phyloP scores from a whole-genome alignment of 1,284 basidiomycete species.

The Somion occarium region DNA sequence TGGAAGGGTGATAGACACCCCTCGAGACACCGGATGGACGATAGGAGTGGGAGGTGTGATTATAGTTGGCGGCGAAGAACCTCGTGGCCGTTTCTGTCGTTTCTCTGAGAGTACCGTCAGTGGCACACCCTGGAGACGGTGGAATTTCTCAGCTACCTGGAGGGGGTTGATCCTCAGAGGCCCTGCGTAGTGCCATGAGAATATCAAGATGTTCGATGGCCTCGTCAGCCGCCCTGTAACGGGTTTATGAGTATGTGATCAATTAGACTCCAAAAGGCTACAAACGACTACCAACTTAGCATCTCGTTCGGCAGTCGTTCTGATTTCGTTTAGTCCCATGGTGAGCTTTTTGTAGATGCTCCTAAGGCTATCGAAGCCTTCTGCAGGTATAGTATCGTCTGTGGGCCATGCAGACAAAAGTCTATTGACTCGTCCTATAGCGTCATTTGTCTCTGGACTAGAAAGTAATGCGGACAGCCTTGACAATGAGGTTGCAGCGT shows the following conservation, averaged over 20 bases:
- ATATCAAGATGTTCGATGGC: constrained; percentile 65
- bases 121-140: background rate
- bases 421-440: constrained; percentile 66
- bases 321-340: constrained; percentile 58
- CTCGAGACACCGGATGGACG: constrained; percentile 31
- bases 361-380: constrained; percentile 62
- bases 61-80: constrained; percentile 50
- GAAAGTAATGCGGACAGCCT: constrained; percentile 50
- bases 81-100: constrained; percentile 68
- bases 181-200: constrained; percentile 65
- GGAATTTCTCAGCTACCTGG: constrained; percentile 38
- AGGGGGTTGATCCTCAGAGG: constrained; percentile 53
- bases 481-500: constrained; percentile 52
- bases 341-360: constrained; percentile 57
- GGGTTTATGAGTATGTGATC: constrained; percentile 5
- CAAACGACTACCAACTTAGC: constrained; percentile 42
- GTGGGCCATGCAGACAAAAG: constrained; percentile 64
- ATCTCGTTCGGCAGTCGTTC: constrained; percentile 55
- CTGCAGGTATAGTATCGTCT: constrained; percentile 62
- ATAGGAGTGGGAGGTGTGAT: constrained; percentile 36
- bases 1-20: constrained; percentile 49
- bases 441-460: constrained; percentile 46
- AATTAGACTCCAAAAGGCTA: background rate
- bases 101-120: constrained; percentile 44
- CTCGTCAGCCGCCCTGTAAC: constrained; percentile 58